Conservation (phyloP, 2,329 filamentous ascomycete species). For the Alternaria ventricosa region DNA sequence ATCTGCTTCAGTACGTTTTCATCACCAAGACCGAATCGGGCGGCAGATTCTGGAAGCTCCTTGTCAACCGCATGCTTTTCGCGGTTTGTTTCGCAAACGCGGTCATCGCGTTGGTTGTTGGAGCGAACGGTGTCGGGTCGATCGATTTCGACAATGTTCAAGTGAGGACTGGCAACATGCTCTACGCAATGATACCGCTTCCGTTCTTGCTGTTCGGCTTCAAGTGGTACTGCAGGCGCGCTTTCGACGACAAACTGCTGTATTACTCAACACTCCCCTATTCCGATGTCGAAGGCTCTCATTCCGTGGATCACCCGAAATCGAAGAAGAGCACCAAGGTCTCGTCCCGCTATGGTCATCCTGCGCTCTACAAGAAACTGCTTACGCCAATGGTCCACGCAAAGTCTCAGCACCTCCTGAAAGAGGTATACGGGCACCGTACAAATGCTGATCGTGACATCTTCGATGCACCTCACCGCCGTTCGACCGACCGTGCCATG, state of each 20-base stretch:
- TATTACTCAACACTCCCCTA: constrained; percentile 72
- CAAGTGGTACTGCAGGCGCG: constrained; percentile 79
- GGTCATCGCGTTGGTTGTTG: constrained; percentile 78
- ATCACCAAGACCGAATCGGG: constrained; percentile 96
- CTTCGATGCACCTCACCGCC: constrained; percentile 33
- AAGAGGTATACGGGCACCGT: constrained; percentile 81
- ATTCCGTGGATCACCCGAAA: constrained; percentile 42
- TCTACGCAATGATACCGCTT: constrained; percentile 74
- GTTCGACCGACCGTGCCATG: constrained; percentile 44
- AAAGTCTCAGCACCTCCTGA: constrained; percentile 83
- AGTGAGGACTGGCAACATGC: constrained; percentile 55
- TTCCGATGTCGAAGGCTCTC: constrained; percentile 59
- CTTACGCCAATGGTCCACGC: constrained; percentile 83
- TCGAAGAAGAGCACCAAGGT: constrained; percentile 64
- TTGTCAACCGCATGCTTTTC: constrained; percentile 93
- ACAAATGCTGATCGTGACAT: constrained; percentile 61
- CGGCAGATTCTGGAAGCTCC: constrained; percentile 85
- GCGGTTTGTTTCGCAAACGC: constrained; percentile 77
- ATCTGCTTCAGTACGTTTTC: constrained; percentile 82
- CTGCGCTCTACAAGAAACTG: constrained; percentile 75
- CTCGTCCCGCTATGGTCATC: constrained; percentile 82
- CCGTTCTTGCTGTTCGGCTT: constrained; percentile 80
- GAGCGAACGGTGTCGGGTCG: constrained; percentile 64
- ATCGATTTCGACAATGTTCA: constrained; percentile 46
- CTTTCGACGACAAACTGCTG: constrained; percentile 79